Percentiles rank a stretch among this genome's conserved stretches.
These are phyloP conservation scores for Russula ochroleuca DNA, from an alignment of 768 basidiomycete genomes.

Conservation along the genomic window DNA sequence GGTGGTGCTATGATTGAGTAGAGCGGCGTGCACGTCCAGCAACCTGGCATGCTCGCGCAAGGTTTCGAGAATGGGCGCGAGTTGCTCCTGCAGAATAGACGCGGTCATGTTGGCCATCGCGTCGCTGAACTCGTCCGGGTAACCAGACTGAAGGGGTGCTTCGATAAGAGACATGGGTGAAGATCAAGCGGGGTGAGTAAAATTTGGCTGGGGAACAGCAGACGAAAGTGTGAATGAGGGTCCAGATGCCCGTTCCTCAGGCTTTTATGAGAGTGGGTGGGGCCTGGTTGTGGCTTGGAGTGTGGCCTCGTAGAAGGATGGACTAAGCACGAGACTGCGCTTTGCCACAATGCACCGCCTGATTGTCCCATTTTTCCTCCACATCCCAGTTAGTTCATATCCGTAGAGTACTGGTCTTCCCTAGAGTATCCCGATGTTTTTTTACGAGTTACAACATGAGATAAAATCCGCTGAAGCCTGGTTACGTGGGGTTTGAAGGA, in stretches of 20 bases:
- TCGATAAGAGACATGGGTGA: conserved; percentile 1
- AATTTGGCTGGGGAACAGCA: background rate
- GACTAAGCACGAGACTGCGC: background rate
- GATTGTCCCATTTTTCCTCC: background rate
- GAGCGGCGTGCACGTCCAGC: conserved; percentile 15
- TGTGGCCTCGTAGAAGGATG: background rate
- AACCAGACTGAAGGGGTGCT: background rate
- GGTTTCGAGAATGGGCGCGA: conserved; percentile 14
- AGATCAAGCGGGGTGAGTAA: background rate
- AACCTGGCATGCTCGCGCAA: conserved; percentile 18
- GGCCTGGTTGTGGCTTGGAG: background rate
- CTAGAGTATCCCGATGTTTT: too few species aligned
- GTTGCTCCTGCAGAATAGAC: conserved; percentile 15
- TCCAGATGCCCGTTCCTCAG: background rate
- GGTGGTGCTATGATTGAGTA: conserved; percentile 13
- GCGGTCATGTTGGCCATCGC: background rate
- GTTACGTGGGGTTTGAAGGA: too few species aligned
- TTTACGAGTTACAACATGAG: background rate
- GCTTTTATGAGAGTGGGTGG: background rate
- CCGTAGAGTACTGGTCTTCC: background rate
- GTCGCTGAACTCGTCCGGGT: conserved; percentile 4
- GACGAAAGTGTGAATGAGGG: background rate
- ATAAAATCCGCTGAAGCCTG: background rate
- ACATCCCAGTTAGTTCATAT: background rate
- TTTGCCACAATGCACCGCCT: background rate